Base-by-base conservation (phyloP, 108 stramenopile species). In the Bacterosira constricta region DNA sequence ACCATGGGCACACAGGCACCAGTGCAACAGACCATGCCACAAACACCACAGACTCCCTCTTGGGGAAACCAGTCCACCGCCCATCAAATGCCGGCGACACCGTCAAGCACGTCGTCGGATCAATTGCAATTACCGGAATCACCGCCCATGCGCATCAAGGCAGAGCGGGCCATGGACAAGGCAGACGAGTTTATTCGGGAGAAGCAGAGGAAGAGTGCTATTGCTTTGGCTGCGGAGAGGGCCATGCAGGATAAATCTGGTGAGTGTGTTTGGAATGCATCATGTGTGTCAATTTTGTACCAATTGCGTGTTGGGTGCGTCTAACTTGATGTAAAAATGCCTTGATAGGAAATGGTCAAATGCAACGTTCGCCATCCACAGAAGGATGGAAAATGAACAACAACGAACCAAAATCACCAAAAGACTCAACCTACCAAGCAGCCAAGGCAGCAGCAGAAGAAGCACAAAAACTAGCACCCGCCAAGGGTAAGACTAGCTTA, bases 361-460 rank as follows among this genome's bases (percentile, higher is more conserved):
- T 29, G 51, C 25, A 10, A 3, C 29, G 51, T 12, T 9, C 27
- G 5, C 51, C 15, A 56, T 17, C 55, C 3, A 31, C 4, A 8
- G 31, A 15, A 34, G 55, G 55, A 56, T 56, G 55, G 55, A 56
- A 56, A 21, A 4, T 51, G 11, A 27, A 27, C 26, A 27, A 27
- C 21, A 23, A 4, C 26, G 18, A 35, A 35, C 2, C n/a, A 34
- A 17, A 20, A 20, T 63, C 61, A 11, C 62, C 75, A n/a, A 56
- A 27, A 20, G 75, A 77, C 44, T 53, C 55, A 26, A 69, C 67
- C 12, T 80, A 80, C 53, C 57, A 55, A 61, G 73, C 67, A 11
- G 79, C 79, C 50, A 80, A 54, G 59, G 79, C 79, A 15, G 79
- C 79, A 0, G 73, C 73, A 17, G 49, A 80, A 47, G 73, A 80